Evolutionary conservation across 2,329 filamentous ascomycete genomes (phyloP), one percentile per base, ranked within the genome.

Genomic region (Bipolaris victoriae): DNA sequence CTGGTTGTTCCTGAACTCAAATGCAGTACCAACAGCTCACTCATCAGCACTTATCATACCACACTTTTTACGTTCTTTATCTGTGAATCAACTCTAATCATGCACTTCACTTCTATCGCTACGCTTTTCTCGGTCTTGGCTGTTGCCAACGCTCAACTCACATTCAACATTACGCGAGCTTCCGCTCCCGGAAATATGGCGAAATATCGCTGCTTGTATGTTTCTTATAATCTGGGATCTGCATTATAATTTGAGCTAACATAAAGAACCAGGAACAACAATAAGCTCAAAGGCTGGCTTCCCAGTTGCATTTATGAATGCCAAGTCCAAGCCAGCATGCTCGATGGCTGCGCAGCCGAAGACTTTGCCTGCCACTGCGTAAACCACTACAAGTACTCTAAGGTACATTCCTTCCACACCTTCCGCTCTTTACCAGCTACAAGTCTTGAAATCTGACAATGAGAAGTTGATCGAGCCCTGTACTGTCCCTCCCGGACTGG

Each of bases 151-250:
- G 65, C 68, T 7, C 57, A 64, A 36, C 56, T 61, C 31, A 69
- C 67, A 2, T 70, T 57, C 62, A 69, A 70, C 56, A 45, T 67
- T 9, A 69, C 64, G 1, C 47, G 62, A 16, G 66, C 68, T 9
- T 58, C 60, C 10, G 26, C 49, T 15, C 18, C 43, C 0, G 61
- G 64, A 16, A 66, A 69, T 41, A 62, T 57, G 16, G 44, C 63
- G 18, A 70, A 70, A 45, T 70, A 70, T 52, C 60, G 46, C n/a
- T 70, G 68, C 56, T 52, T 67, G 66, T 70, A 63, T n/a, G 44
- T 39, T 31, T 33, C 26, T 41, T 7, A 3, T 13, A n/a, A 36
- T 2, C 7, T 26, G n/a, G 20, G 7, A 24, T 10, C 10, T 11
- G 29, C 10, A 13, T 31, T 2, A 13, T 31, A 13, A 10, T 31